Base-by-base conservation (phyloP, 805 yeast genomes). In the Metschnikowia bowlesiae region DNA sequence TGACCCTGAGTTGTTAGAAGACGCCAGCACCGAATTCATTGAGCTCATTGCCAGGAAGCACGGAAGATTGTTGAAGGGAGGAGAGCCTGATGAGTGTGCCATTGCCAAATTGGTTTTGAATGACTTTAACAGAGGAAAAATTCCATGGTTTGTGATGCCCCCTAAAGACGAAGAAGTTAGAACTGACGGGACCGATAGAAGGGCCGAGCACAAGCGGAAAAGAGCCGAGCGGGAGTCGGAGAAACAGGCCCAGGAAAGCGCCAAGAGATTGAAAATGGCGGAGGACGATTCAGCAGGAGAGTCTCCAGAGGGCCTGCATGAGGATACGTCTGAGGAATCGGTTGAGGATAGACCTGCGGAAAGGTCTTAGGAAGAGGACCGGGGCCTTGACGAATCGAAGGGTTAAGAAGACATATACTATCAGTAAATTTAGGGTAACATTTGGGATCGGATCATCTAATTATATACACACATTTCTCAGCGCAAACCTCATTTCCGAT, bases 141-240 rank as follows among this genome's bases (percentile, higher is more conserved):
- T 92, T 49, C 99, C 99, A 26, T 92, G 99, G 99, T 92, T 92
- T 66, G 89, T 89, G 32, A 83, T 94, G 29, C 99, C 99, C 30
- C 97, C 98, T 39, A 80, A 84, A 58, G 87, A 82, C 54, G 78
- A 72, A 28, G 84, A 79, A 48, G 80, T 68, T 26, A 75, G 79
- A 66, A 74, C 75, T 30, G 87, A 83, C 40, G 45, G 45, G 22
- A 84, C 72, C 51, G 85, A 78, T 61, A 78, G 77, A 63, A 78
- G 77, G 65, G 81, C 80, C 2, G 71, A 70, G 42, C 71, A 73
- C 57, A 80, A 78, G 67, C 71, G 82, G 61, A 76, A 75, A 68
- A 70, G 83, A 57, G 78, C 75, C 13, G 81, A 78, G 55, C 69
- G 76, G 54, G 80, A 72, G 53, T 68, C 62, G 16, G 60, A 61